Base-by-base conservation (phyloP, 805 yeast species). In the Nakazawaea pomicola region DNA sequence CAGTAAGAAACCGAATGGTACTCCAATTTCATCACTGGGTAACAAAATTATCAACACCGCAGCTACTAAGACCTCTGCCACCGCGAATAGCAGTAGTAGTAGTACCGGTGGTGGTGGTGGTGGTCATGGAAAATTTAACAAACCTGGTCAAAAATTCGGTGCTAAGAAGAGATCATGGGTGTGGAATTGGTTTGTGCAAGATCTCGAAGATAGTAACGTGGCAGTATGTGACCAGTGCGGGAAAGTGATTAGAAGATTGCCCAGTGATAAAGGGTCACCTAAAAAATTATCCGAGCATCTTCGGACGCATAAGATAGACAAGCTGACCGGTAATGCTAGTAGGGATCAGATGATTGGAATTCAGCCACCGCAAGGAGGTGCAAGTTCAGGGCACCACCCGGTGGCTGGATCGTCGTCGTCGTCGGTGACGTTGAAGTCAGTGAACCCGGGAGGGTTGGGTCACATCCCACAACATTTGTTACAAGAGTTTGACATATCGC, bases 141-240 rank as follows among this genome's bases (percentile, higher is more conserved):
- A 72, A 39, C 78, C 78, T 1, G 79, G 79, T 6, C 77, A 70
- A 48, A 70, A 67, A 49, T 74, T 73, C 45, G 82, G 82, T 14
- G 82, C 82, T 14, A 75, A 74, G 50, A 76, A 76, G 64, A 70
- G 68, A 48, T 73, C 78, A 24, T 76, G 81, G 81, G 80, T 76
- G 11, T 76, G 82, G 82, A 57, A 68, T 16, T 76, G 82, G 81
- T 76, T 76, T 50, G 63, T 63, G 11, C 81, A 76, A 49, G 79
- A 74, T 51, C 52, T 54, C 14, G 47, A 47, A 15, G 72, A 76
- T 48, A 64, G 70, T 37, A 72, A 74, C 41, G 46, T 68, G 15
- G 80, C 81, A 2, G 70, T 70, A 3, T 76, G 82, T 55, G 78
- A 74, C 45, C 64, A 56, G 45, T 76, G 82, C 53, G 72, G 74